Conservation (phyloP, 768 basidiomycete genomes). For the Lentinula sp. region DNA sequence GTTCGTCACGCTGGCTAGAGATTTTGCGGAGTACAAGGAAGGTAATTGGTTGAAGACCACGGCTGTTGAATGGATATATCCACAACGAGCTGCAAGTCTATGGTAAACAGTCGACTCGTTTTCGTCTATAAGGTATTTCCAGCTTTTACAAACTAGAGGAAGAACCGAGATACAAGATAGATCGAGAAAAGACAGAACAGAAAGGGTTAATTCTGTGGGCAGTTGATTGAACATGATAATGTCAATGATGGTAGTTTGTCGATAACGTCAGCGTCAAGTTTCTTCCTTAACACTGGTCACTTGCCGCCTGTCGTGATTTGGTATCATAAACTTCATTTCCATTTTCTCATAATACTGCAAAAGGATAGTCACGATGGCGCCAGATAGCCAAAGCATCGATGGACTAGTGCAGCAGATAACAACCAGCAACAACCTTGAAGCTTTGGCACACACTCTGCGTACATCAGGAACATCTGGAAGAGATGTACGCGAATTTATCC, state of each 20-base stretch:
- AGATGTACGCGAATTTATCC: slow-evolving; percentile 51
- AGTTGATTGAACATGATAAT: slow-evolving; percentile 32
- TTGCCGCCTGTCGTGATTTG: neutral
- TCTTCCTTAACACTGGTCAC: neutral
- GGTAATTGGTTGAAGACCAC: slow-evolving; percentile 23
- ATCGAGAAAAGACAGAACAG: slow-evolving; percentile 44
- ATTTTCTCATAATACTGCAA: neutral
- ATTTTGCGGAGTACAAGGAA: slow-evolving; percentile 23
- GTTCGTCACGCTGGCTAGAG: slow-evolving; percentile 27
- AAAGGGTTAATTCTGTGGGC: slow-evolving; percentile 53
- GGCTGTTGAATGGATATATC: slow-evolving; percentile 28
- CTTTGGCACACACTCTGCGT: slow-evolving; percentile 39
- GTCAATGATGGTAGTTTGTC: neutral
- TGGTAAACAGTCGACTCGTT: slow-evolving; percentile 54
- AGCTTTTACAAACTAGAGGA: slow-evolving; percentile 33
- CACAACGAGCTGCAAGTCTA: slow-evolving; percentile 47
- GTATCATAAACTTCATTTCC: neutral
- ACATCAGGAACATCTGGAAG: slow-evolving; percentile 32
- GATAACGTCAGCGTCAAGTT: neutral
- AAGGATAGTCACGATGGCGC: slow-evolving; percentile 15
- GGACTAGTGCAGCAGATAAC: slow-evolving; percentile 42
- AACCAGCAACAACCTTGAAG: slow-evolving; percentile 25
- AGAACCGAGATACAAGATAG: slow-evolving; percentile 33
- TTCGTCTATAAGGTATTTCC: slow-evolving; percentile 37
- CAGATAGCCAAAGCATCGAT: slow-evolving; percentile 25